phyloP scores from a whole-genome alignment of 768 basidiomycete genomes.

The Trichaptum fuscoviolaceum region DNA sequence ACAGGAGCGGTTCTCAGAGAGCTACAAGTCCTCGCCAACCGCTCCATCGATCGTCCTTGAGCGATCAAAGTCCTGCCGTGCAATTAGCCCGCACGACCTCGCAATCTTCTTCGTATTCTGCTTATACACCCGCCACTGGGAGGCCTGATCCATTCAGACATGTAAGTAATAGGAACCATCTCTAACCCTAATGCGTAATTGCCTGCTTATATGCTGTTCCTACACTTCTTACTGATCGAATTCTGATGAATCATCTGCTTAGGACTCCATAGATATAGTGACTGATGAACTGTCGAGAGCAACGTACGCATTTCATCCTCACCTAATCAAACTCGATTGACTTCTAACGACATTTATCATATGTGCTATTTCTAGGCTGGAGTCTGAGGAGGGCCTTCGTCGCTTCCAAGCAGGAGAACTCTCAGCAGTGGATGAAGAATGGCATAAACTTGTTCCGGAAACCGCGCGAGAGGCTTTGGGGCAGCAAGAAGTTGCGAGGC shows the following conservation, averaged over 20 bases:
- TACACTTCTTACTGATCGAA: conserved; percentile 7
- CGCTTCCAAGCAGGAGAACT: conserved; percentile 67
- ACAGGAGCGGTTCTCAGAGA: neutral
- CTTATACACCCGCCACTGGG: conserved; percentile 2
- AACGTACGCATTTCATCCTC: conserved; percentile 15
- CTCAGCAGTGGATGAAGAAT: conserved; percentile 68
- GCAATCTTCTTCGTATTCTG: neutral
- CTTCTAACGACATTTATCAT: conserved; percentile 16
- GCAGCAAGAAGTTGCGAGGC: conserved; percentile 75
- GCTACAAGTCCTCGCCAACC: neutral
- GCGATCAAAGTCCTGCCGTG: neutral
- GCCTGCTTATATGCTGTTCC: neutral
- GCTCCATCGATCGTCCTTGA: neutral
- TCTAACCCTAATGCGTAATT: neutral
- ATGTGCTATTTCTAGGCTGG: conserved; percentile 34
- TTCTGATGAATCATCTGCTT: conserved; percentile 9
- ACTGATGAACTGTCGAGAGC: conserved; percentile 21
- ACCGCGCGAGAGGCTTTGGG: conserved; percentile 67
- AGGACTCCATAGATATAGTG: conserved; percentile 12
- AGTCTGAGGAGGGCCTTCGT: conserved; percentile 56
- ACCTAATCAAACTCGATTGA: conserved; percentile 9
- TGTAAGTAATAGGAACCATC: conserved; percentile 4
- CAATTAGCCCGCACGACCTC: neutral
- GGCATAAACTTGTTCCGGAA: conserved; percentile 75
- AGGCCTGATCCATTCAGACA: conserved; percentile 2